Conservation (phyloP, 768 basidiomycete species). For the Floccularia luteovirens region DNA sequence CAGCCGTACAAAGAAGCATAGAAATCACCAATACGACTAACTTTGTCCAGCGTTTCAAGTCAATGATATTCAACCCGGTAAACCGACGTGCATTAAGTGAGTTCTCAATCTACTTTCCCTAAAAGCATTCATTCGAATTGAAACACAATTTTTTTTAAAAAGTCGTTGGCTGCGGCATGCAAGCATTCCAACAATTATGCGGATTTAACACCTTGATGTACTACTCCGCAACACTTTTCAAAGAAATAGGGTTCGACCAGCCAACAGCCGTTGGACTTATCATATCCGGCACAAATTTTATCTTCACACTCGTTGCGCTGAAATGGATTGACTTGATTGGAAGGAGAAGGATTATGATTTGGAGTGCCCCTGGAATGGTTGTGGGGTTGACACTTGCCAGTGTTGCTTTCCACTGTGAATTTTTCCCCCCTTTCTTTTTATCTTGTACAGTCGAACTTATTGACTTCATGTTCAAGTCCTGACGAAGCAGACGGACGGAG, state of each 20-base stretch:
- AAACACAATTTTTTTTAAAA: background rate
- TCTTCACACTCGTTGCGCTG: slow-evolving; percentile 71
- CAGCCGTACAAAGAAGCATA: slow-evolving; percentile 53
- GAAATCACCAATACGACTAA: slow-evolving; percentile 57
- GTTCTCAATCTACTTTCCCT: slow-evolving; percentile 11
- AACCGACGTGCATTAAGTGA: slow-evolving; percentile 67
- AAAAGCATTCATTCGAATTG: background rate
- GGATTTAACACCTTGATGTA: slow-evolving; percentile 81
- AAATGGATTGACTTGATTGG: slow-evolving; percentile 70
- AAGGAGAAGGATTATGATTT: slow-evolving; percentile 62
- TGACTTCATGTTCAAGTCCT: slow-evolving; percentile 32
- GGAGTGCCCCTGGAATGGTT: slow-evolving; percentile 68
- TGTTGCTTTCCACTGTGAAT: slow-evolving; percentile 60
- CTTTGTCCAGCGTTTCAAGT: slow-evolving; percentile 43
- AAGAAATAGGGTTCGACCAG: slow-evolving; percentile 75
- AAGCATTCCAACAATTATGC: slow-evolving; percentile 78
- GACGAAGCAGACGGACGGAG: slow-evolving; percentile 51
- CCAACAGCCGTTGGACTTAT: slow-evolving; percentile 78
- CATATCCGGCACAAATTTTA: slow-evolving; percentile 70
- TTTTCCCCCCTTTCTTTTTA: background rate
- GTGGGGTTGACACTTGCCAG: slow-evolving; percentile 56
- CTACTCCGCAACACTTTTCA: slow-evolving; percentile 73
- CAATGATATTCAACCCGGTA: slow-evolving; percentile 45
- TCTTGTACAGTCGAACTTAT: background rate
- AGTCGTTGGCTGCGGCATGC: slow-evolving; percentile 77